Base-by-base conservation (phyloP, 116 monocot genomes). In the Iris pallida region DNA sequence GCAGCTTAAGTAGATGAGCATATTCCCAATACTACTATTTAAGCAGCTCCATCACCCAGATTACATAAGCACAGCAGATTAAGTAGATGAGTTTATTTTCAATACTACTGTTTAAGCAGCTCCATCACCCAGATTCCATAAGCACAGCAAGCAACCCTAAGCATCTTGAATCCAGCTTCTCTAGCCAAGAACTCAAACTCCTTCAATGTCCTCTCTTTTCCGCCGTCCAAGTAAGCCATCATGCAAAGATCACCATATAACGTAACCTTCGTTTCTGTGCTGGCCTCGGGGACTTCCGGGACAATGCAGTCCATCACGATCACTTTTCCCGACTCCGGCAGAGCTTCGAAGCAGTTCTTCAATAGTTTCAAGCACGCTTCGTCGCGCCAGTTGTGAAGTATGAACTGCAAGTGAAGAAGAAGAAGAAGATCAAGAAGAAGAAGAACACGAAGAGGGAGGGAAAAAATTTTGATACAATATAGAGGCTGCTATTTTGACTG, bases 331-430 rank as follows among this genome's bases (percentile, higher is more conserved):
- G 71, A 55, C 16, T 61, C 62, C 7, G 81, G 76, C 5, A 81
- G 64, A 8, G 81, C 81, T 10, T 69, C 68, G 42, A 63, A 81
- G 45, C 81, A 81, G 42, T 81, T 81, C 49, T 76, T 76, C 51
- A 81, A 53, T 15, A 81, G 44, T 0, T 17, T 61, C 20, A 56
- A 30, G 13, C 76, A 81, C 20, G 64, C 44, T 45, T 76, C 81
- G 49, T 81, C 81, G 8, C 68, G 72, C 76, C 81, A 76, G 43
- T 81, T 72, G 14, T 81, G 72, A 20, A 81, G 57, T 16, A 81
- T 81, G 72, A 67, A 73, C 81, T 79, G 74, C 63, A 74, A 55
- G 10, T 44, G 30, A 3, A 30, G 30, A 30, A 30, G 30, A 30
- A 30, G 30, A 3, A 30, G 30, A 3, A 30, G 30, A n/a, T n/a